These are phyloP conservation scores for Candida coquimbonensis DNA, from an alignment of 805 yeast genomes.

Conservation along the genomic window DNA sequence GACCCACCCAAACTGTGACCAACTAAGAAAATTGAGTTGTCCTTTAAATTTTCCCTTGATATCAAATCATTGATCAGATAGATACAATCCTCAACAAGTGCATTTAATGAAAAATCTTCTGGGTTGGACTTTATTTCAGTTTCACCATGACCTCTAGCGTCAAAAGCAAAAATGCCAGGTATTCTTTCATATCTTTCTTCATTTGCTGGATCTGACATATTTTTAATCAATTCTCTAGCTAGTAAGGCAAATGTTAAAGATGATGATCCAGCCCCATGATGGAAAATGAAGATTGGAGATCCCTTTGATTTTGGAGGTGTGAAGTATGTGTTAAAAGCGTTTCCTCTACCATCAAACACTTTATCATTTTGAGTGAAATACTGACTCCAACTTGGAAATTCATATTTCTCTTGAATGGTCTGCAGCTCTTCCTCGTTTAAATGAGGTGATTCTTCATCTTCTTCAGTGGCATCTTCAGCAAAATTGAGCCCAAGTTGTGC, in stretches of 20 bases:
- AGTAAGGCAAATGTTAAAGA: conserved; percentile 68
- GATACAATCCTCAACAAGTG: conserved; percentile 52
- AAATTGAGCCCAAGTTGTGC: conserved; percentile 3
- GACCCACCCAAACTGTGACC: conserved; percentile 97
- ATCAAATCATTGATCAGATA: conserved; percentile 39
- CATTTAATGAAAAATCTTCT: conserved; percentile 36
- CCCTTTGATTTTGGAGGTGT: conserved; percentile 37
- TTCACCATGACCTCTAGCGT: conserved; percentile 81
- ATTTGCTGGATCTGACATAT: conserved; percentile 14
- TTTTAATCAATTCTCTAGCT: conserved; percentile 27
- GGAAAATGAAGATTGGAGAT: conserved; percentile 61
- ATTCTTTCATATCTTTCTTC: conserved; percentile 23
- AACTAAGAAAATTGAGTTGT: conserved; percentile 43
- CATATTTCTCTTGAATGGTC: neutral
- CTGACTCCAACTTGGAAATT: conserved; percentile 23
- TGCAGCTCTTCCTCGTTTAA: neutral
- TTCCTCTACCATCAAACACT: conserved; percentile 17
- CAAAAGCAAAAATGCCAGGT: conserved; percentile 68
- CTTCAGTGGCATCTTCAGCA: neutral
- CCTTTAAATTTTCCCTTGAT: conserved; percentile 6
- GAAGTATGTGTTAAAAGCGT: conserved; percentile 49
- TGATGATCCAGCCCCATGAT: conserved; percentile 95
- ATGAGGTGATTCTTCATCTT: neutral
- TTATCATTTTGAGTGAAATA: conserved; percentile 27
- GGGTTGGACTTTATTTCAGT: conserved; percentile 28